Evolutionary conservation across 2,329 filamentous ascomycete species (phyloP), one percentile per base, ranked within the genome.

Genomic region (Penicillium sp.): DNA sequence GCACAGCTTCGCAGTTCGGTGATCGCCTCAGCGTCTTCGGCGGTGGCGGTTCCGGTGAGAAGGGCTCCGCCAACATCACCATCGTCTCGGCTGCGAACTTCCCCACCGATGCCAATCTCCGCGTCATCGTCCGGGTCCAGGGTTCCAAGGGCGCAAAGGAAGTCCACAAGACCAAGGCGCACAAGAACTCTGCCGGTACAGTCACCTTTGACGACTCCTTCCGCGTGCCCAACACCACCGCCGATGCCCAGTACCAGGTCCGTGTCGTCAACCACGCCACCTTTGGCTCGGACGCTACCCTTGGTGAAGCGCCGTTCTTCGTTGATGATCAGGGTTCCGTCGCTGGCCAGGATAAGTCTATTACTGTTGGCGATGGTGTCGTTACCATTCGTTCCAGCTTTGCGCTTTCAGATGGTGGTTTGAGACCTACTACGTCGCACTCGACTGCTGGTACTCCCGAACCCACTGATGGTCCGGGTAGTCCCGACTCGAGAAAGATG

Each of bases 121-220:
- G 91, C 68, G 84, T 96, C 47, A 77, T 84, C 57, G 78, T 96
- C 64, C 87, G 85, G 55, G 85, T 90, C 64, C 71, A 90, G 34
- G 79, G 81, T 4, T 76, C 85, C 46, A 92, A 89, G 75, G 83
- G 82, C 48, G 80, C 75, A 49, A 97, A 94, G 78, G 84, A 89
- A 45, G 79, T 99, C 45, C 87, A 92, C 77, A 97, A 97, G 80
- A 97, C 92, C 23, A 96, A 96, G 73, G 89, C 94, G 62, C 84
- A 90, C 78, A 96, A 96, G 74, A 83, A 87, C 38, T 59, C 63
- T 0, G 77, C 84, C 1, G 90, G 89, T 2, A 77, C 81, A 4
- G 84, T 90, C 60, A 81, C 79, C 19, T 96, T 86, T 72, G 87
- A 91, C 61, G 72, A 78, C 9, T 78, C 82, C 0, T 93, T 94